These are phyloP conservation scores for Talaromyces ruber DNA, from an alignment of 495 filamentous ascomycete genomes.

Conservation along the genomic window DNA sequence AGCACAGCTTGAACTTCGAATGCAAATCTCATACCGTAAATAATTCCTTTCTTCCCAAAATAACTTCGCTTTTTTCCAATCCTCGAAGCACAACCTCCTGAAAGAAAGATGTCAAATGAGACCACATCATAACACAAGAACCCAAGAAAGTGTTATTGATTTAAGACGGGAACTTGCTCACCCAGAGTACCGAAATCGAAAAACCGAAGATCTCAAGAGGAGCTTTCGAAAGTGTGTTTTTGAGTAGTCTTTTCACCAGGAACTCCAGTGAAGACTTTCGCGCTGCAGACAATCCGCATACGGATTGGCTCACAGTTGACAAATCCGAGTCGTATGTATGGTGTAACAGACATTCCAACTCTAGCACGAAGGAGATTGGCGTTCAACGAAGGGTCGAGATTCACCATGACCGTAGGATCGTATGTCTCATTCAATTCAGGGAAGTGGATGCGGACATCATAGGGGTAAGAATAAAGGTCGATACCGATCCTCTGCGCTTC, in stretches of 20 bases:
- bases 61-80: neutral
- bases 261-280: neutral
- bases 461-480: neutral
- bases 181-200: neutral
- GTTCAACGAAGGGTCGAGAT: conserved; percentile 8
- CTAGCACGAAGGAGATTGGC: neutral
- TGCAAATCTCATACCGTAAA: neutral
- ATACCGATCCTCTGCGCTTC: neutral
- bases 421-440: conserved; percentile 16
- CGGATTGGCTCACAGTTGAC: neutral
- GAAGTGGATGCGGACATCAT: conserved; percentile 19
- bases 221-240: neutral
- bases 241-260: neutral
- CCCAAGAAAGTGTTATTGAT: neutral
- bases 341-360: neutral
- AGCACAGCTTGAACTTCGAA: neutral
- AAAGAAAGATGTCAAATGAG: neutral
- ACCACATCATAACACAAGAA: neutral
- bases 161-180: neutral
- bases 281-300: neutral
- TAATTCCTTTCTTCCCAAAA: neutral
- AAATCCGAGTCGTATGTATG: neutral
- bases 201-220: neutral
- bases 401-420: conserved; percentile 20
- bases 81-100: neutral